Base-by-base conservation (phyloP, 495 filamentous ascomycete genomes). In the Penicillium cataractarum region DNA sequence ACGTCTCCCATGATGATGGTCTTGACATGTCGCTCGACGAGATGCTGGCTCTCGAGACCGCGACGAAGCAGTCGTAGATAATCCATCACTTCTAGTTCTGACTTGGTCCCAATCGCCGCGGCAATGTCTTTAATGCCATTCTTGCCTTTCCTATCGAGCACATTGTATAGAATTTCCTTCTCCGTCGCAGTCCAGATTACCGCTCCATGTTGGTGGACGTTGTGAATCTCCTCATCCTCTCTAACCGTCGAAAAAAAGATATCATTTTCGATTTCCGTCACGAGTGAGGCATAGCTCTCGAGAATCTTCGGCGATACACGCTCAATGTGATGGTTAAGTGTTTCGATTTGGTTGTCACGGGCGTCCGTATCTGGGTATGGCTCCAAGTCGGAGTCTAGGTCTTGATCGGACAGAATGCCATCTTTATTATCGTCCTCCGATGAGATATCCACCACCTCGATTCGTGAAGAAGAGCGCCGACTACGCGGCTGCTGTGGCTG, bases 141-240 rank as follows among this genome's bases (percentile, higher is more conserved):
- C 35, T 78, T 82, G 7, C 91, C 91, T 26, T 89, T 81, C 7
- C 83, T 80, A 3, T 82, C 78, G 13, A 96, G 72, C 1, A 83
- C 79, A 6, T 81, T 74, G 72, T 92, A 96, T 55, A 97, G 85
- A 2, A 73, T 54, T 19, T 82, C 74, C 66, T 95, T 95, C 71
- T 97, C 94, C 6, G 75, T 65, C 0, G 73, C 51, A 0, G 84
- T 87, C 94, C 94, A 98, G 15, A 74, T 55, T 10, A 88, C 86
- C 21, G 83, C 77, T 22, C 91, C 92, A 68, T 91, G 73, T 63
- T 91, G 89, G 3, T 82, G 83, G n/a, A 66, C 62, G 3, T 67
- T 55, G 44, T 72, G 67, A 2, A 54, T 62, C 7, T 67, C 60
- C 15, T 64, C 65, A n/a, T 40, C 40, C 1, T 63, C 53, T 24